A percentile compares a stretch with the other conserved stretches of the same genome.
phyloP scores from a whole-genome alignment of 345 rosid genomes.

The Sonneratia caseolaris region DNA sequence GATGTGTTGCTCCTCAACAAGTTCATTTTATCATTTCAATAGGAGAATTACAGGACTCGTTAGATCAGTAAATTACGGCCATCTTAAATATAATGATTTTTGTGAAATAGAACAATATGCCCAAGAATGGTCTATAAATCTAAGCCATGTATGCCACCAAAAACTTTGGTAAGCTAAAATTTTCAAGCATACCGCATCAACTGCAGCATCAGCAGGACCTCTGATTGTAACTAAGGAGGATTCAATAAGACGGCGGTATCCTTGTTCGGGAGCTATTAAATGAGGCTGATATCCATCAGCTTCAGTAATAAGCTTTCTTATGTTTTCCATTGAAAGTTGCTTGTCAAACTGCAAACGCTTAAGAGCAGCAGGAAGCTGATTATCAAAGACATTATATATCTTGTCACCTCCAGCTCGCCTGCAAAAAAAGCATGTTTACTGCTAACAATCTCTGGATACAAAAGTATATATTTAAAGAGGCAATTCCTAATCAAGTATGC shows the following conservation, averaged over 20 bases:
- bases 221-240: slow-evolving; percentile 74
- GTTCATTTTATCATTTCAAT: not conserved
- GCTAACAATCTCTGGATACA: not conserved
- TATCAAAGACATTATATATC: slow-evolving; percentile 86
- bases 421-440: slow-evolving; percentile 13
- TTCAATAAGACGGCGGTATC: slow-evolving; percentile 97
- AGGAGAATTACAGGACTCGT: not conserved
- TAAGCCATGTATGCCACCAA: not conserved
- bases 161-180: not conserved
- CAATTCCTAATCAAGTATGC: slow-evolving; percentile 1
- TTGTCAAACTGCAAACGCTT: slow-evolving; percentile 97
- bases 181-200: slow-evolving; percentile 67
- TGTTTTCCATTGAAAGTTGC: slow-evolving; percentile 96
- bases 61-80: not conserved
- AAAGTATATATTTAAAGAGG: not conserved
- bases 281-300: slow-evolving; percentile 99
- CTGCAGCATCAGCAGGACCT: slow-evolving; percentile 99
- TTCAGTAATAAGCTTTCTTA: slow-evolving; percentile 92
- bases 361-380: slow-evolving; percentile 97
- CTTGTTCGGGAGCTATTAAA: slow-evolving; percentile 98
- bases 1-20: not conserved
- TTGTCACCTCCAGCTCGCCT: slow-evolving; percentile 99
- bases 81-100: not conserved
- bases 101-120: not conserved
- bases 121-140: not conserved